Base-by-base conservation (phyloP, 306 rosid genomes). In the Abrus pulchellus region DNA sequence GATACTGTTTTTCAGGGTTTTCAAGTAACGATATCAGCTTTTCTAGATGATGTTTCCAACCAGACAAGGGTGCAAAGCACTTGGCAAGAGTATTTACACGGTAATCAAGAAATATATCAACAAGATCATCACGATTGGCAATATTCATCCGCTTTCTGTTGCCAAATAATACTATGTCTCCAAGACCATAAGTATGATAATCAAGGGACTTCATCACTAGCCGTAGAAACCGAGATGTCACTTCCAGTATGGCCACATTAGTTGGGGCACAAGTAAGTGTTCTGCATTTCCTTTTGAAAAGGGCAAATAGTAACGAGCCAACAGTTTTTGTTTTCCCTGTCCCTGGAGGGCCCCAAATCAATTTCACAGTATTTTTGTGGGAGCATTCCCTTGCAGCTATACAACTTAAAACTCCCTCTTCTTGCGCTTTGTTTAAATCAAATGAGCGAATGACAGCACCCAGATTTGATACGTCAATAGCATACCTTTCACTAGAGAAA, bases 231-330 rank as follows among this genome's bases (percentile, higher is more conserved):
- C 88, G 75, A 38, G 80, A 53, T 38, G 83, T 53, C 40, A 78
- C 67, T 74, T 81, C 85, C 60, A 78, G 64, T 8, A 88, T 80
- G 0, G 89, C 88, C 52, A 84, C 78, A 75, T 81, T 86, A 27
- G 88, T 83, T 34, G 89, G 89, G 73, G 92, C 80, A 65, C 91
- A 88, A 28, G 83, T 71, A 60, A 88, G 78, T n/a, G 86, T 77
- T 81, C 78, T 83, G 67, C 86, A 81, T 61, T 74, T 86, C 74
- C 76, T 61, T 61, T 63, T 82, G 33, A 79, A 60, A 14, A 88
- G 84, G 29, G 75, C 48, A 76, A 75, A 75, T 63, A 88, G 79
- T 75, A 86, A 65, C 56, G 83, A 54, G 54, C 82, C 74, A 41
- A 82, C 80, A 11, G 82, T 86, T 73, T 83, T 78, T 10, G 91